Base-by-base conservation (phyloP, 2,329 filamentous ascomycete genomes). In the Zasmidium angulare region DNA sequence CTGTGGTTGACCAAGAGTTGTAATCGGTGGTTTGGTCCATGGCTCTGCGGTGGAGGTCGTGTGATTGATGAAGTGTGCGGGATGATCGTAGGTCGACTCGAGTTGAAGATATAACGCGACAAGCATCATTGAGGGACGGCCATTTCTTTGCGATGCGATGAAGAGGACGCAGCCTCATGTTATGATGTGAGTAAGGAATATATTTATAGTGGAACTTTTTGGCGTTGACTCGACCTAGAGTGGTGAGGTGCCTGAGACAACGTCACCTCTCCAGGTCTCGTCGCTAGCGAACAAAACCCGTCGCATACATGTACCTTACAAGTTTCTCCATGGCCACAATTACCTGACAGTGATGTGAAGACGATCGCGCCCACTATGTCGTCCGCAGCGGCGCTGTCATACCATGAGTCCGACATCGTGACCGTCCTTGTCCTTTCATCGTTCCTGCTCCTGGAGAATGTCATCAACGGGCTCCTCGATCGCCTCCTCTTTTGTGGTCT, bases 1-100 rank as follows among this genome's bases (percentile, higher is more conserved):
- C 84, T 43, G 86, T 81, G 63, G 85, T 86, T 55, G 83, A 86
- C 89, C 89, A 93, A 63, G 79, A 81, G 46, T 80, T 80, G 76
- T 93, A 93, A 66, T 82, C 77, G n/a, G n/a, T 12, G 20, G 40
- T 36, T 23, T 43, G 36, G 14, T 19, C 23, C 22, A 22, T 29
- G 50, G 46, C 47, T 49, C 19, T 46, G 26, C 21, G n/a, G 50
- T 24, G 26, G 21, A 14, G 11, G 36, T 36, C 48, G 46, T 46
- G 21, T 2, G 26, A 26, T 56, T 22, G 22, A 20, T 58, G 49
- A 31, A 48, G 22, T 29, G 14, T 40, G 23, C 46, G n/a, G 19
- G 3, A 23, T 29, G 24, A 1, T 26, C 20, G 24, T 9, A 17
- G 26, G 17, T 22, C 40, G 50, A 43, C 19, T 55, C 17, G 43